Evolutionary conservation across 495 filamentous ascomycete species (phyloP), one percentile per base, ranked within the genome.

Genomic region (Pseudoneurospora amorphoporcata): DNA sequence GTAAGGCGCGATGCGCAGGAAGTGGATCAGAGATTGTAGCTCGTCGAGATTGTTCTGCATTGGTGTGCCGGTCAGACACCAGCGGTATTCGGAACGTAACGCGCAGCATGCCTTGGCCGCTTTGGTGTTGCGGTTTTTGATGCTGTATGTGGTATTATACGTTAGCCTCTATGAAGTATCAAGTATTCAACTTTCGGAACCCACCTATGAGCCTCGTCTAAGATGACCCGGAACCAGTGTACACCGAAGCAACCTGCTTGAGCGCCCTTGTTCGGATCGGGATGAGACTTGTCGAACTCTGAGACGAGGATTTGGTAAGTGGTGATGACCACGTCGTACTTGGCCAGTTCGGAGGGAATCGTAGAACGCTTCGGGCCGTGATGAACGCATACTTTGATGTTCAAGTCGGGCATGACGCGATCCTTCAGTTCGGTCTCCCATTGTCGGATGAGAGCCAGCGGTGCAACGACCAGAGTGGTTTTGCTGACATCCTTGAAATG

Each of bases 21-120:
- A 99, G 61, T 90, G 91, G 76, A 99, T 93, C 71, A 99, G 80
- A 76, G 92, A 95, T 74, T 98, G 95, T 61, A 99, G 82, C 81
- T 99, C 95, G 72, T 98, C 95, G n/a, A 99, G 87, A 73, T 97
- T 98, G 78, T 99, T 99, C 77, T 99, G 95, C 88, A 99, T 90
- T 0, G 95, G 95, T 7, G 95, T 99, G 73, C 95, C 95, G 3
- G 93, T 96, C 70, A 99, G 84, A 78, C 95, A 98, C 95, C 95
- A 99, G 71, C 95, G 86, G 79, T 96, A 97, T 76, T 94, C 90
- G 29, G 92, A 87, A 68, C 90, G 84, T 35, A 99, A 83, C 3
- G 91, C 91, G 79, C 88, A 99, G 69, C 89, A 91, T 19, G 95
- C 93, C 76, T 97, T 90, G 0, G 95, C 95, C 10, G 91, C 90